phyloP scores from a whole-genome alignment of 306 rosid genomes.

The Delonix regia region DNA sequence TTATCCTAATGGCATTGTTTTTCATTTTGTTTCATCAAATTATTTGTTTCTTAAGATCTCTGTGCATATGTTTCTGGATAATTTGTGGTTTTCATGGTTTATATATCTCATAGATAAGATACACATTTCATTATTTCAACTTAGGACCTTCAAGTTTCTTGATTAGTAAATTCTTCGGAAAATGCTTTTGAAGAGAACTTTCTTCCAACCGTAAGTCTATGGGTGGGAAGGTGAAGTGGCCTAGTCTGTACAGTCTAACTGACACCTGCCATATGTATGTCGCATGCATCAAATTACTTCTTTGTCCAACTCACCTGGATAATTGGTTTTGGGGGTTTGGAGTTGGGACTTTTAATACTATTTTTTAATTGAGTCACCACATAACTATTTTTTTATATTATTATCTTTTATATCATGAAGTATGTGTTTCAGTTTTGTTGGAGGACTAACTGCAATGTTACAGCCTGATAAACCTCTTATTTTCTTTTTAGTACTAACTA shows the following conservation, averaged over 20 bases:
- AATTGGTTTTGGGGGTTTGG: background rate
- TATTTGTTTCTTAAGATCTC: conserved; percentile 12
- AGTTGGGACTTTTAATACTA: background rate
- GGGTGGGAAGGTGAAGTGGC: conserved; percentile 3
- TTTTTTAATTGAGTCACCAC: background rate
- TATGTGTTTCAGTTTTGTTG: conserved; percentile 10
- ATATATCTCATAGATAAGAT: conserved; percentile 1
- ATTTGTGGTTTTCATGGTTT: background rate
- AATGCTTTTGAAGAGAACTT: background rate
- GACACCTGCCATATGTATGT: background rate
- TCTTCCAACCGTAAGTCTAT: background rate
- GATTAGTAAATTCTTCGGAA: background rate
- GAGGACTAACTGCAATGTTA: background rate
- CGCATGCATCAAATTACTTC: conserved; percentile 10
- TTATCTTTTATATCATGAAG: background rate
- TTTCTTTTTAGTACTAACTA: background rate
- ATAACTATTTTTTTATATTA: background rate
- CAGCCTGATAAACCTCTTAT: background rate
- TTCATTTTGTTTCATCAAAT: background rate
- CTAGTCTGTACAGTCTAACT: background rate
- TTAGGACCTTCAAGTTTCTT: background rate
- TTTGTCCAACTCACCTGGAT: background rate
- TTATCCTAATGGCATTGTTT: conserved; percentile 21
- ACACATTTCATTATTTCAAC: conserved; percentile 6
- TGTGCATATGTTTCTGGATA: background rate